Percentiles rank a stretch among this genome's conserved stretches.
These are phyloP conservation scores for Chaetomium strumarium DNA, from an alignment of 2,329 filamentous ascomycete species.

Conservation along the genomic window DNA sequence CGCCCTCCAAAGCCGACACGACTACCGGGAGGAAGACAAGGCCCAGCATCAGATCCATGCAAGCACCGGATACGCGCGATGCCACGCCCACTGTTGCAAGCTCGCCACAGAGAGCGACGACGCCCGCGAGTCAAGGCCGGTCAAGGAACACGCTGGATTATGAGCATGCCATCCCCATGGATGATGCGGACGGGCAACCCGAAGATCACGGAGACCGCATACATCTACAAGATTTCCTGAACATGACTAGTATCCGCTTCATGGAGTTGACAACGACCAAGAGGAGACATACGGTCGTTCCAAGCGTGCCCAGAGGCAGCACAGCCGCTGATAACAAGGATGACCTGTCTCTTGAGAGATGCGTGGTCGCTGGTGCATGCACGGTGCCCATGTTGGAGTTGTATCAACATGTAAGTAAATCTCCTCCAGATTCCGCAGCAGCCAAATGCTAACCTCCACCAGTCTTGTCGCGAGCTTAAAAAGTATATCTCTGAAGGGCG, in stretches of 20 bases:
- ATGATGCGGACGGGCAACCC: conserved; percentile 38
- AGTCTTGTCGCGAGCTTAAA: conserved; percentile 86
- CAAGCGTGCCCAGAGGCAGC: conserved; percentile 41
- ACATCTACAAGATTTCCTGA: conserved; percentile 85
- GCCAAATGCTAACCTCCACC: background rate
- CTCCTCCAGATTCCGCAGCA: background rate
- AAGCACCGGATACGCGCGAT: conserved; percentile 32
- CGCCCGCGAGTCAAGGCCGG: conserved; percentile 50
- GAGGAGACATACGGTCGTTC: conserved; percentile 73
- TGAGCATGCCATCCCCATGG: conserved; percentile 35
- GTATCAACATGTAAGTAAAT: conserved; percentile 70
- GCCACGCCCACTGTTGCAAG: conserved; percentile 38
- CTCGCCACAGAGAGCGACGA: conserved; percentile 48
- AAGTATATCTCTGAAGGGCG: conserved; percentile 93
- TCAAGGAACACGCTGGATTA: conserved; percentile 40
- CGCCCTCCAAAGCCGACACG: conserved; percentile 60
- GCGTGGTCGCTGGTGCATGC: conserved; percentile 82
- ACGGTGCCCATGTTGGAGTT: conserved; percentile 89
- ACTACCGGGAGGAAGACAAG: conserved; percentile 54
- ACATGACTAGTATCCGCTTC: conserved; percentile 94
- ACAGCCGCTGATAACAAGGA: conserved; percentile 39
- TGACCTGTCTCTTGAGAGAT: conserved; percentile 61
- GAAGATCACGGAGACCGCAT: conserved; percentile 59
- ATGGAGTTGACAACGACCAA: conserved; percentile 99
- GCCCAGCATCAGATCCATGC: conserved; percentile 43